phyloP scores from a whole-genome alignment of 2,329 filamentous ascomycete genomes.

The Calonectria naviculata region DNA sequence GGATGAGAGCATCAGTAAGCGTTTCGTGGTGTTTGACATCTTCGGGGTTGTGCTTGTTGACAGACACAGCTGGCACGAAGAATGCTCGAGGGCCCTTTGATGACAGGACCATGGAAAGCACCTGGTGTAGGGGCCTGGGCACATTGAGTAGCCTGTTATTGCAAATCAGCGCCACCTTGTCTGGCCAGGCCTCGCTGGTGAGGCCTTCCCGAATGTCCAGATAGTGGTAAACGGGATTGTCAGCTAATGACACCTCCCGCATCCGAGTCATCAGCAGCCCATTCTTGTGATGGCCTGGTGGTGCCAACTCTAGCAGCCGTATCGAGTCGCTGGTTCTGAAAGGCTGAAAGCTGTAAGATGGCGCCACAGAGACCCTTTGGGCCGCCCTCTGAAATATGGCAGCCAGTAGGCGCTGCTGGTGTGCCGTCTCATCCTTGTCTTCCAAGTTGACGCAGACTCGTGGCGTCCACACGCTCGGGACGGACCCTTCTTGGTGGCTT shows the following conservation, averaged over 20 bases:
- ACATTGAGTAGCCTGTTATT: conserved; percentile 20
- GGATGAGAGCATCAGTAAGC: conserved; percentile 8
- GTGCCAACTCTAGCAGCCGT: conserved; percentile 12
- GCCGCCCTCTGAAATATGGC: neutral
- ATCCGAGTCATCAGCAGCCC: conserved; percentile 15
- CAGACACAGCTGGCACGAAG: conserved; percentile 1
- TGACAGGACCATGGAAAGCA: conserved; percentile 11
- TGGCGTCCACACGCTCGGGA: conserved; percentile 15
- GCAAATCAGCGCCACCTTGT: conserved; percentile 19
- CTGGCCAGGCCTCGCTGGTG: conserved; percentile 15
- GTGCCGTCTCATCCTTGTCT: neutral
- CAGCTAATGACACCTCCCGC: conserved; percentile 11
- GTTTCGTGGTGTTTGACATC: conserved; percentile 7
- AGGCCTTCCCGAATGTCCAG: conserved; percentile 13
- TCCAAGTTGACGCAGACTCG: conserved; percentile 12
- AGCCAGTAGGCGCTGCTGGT: conserved; percentile 4
- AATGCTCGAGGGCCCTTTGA: conserved; percentile 16
- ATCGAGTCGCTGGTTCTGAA: conserved; percentile 1
- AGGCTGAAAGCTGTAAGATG: neutral
- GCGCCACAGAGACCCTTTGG: conserved; percentile 15
- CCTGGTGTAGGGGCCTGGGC: conserved; percentile 12
- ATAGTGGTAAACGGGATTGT: conserved; percentile 19
- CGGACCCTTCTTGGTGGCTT: neutral
- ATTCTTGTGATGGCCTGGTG: conserved; percentile 7
- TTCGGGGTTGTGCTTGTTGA: neutral